phyloP scores from a whole-genome alignment of 306 rosid species.

The Malus sylvestris region DNA sequence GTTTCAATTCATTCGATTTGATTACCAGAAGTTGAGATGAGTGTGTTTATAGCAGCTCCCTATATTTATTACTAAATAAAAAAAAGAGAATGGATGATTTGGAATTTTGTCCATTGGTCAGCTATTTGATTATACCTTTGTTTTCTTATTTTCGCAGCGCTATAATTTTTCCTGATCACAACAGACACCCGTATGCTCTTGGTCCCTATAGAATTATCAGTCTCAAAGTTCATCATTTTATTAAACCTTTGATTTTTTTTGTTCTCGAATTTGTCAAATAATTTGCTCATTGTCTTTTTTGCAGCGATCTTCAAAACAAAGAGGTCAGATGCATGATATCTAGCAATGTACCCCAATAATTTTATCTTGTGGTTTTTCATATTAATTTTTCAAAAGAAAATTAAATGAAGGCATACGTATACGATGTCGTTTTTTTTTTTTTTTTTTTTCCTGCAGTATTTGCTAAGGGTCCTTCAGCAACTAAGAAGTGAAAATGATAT shows the following conservation, averaged over 20 bases:
- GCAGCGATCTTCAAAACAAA: conserved; percentile 73
- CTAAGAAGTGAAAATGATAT: conserved; percentile 41
- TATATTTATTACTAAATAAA: not conserved
- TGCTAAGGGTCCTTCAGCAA: conserved; percentile 36
- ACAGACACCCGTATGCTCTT: conserved; percentile 34
- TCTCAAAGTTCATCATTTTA: not conserved
- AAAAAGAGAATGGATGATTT: not conserved
- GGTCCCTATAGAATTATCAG: not conserved
- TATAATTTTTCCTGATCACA: conserved; percentile 38
- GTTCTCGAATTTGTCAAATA: not conserved
- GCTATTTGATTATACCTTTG: not conserved
- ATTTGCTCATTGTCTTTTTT: not conserved
- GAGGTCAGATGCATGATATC: conserved; percentile 42
- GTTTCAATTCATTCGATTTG: no score
- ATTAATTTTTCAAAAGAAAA: not conserved
- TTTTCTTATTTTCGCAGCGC: conserved; percentile 38
- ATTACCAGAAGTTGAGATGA: no score
- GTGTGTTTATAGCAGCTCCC: no score
- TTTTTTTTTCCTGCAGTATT: conserved; percentile 28
- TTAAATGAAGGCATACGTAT: not conserved
- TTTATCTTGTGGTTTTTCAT: not conserved
- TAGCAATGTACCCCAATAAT: conserved; percentile 13
- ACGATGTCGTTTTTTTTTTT: not conserved
- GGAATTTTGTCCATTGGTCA: not conserved
- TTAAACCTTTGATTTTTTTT: not conserved